These are phyloP conservation scores for Syncephalastrum monosporum DNA, from an alignment of 371 early-diverging fungal species.

Conservation along the genomic window DNA sequence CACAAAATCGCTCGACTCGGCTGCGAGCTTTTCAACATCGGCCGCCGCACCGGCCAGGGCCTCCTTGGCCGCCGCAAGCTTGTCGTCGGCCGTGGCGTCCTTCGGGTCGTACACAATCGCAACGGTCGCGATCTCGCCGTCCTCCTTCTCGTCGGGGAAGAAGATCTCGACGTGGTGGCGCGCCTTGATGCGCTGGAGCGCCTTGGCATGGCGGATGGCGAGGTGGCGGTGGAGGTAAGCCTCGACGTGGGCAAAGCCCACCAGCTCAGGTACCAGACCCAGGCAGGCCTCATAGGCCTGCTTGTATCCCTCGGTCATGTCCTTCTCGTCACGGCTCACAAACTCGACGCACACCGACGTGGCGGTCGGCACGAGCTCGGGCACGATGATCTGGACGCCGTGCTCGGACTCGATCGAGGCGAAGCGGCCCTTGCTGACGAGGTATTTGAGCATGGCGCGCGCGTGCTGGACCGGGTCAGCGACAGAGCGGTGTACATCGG, in stretches of 20 bases:
- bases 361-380: slow-evolving; percentile 22
- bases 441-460: slow-evolving; percentile 60
- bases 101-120: slow-evolving; percentile 72
- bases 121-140: slow-evolving; percentile 36
- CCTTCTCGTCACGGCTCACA: slow-evolving; percentile 55
- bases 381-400: slow-evolving; percentile 59
- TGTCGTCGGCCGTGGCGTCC: slow-evolving; percentile 58
- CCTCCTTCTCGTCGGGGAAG: slow-evolving; percentile 63
- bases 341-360: slow-evolving; percentile 56
- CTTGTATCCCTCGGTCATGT: slow-evolving; percentile 57
- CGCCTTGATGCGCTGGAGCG: slow-evolving; percentile 67
- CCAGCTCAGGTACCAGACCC: slow-evolving; percentile 48
- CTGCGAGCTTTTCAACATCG: slow-evolving; percentile 64
- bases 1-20: slow-evolving; percentile 69
- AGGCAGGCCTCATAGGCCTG: slow-evolving; percentile 30
- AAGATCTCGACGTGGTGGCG: slow-evolving; percentile 69
- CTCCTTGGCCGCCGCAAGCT: slow-evolving; percentile 47
- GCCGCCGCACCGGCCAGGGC: slow-evolving; percentile 63
- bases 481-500: slow-evolving; percentile 47
- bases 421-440: slow-evolving; percentile 55
- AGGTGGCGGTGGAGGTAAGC: slow-evolving; percentile 80
- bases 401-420: slow-evolving; percentile 67
- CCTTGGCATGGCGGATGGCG: slow-evolving; percentile 77
- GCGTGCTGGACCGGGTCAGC: slow-evolving; percentile 55
- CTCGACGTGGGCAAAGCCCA: slow-evolving; percentile 61